These are phyloP conservation scores for Penicillium sp. DNA, from an alignment of 2,329 filamentous ascomycete genomes.

Conservation along the genomic window DNA sequence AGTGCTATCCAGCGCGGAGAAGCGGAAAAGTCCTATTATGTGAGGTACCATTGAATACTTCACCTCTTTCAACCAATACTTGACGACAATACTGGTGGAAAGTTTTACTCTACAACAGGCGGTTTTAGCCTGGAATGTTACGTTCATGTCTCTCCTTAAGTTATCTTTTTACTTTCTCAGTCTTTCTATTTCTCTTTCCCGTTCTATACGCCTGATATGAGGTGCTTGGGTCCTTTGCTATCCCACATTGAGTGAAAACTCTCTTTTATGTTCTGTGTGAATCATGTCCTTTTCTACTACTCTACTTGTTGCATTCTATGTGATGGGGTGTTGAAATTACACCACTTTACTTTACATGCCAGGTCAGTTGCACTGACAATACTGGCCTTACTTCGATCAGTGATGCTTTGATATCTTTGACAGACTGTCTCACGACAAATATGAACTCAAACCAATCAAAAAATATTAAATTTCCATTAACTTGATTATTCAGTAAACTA, in stretches of 20 bases:
- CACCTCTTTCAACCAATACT: constrained; percentile 1
- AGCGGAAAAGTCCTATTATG: constrained; percentile 71
- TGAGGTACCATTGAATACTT: background rate
- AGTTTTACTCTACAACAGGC: constrained; percentile 4
- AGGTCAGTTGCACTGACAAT: constrained; percentile 8
- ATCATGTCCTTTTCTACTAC: constrained; percentile 6
- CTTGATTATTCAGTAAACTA: background rate
- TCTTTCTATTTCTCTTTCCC: constrained; percentile 1
- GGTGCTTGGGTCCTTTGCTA: background rate
- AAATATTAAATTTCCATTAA: background rate
- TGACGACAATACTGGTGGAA: constrained; percentile 2
- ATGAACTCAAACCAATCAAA: constrained; percentile 9
- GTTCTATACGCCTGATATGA: background rate
- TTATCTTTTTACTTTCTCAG: background rate
- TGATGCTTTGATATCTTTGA: constrained; percentile 9
- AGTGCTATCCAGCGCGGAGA: constrained; percentile 83
- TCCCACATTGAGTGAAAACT: background rate
- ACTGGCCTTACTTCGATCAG: constrained; percentile 1
- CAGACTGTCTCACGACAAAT: constrained; percentile 12
- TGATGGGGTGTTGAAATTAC: constrained; percentile 5
- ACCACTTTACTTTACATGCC: constrained; percentile 3
- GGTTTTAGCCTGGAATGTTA: constrained; percentile 2
- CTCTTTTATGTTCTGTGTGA: constrained; percentile 2
- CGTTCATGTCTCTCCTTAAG: constrained; percentile 12
- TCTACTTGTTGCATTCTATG: constrained; percentile 7